Evolutionary conservation across 208 protist species (phyloP).

Genomic region (Leishmania turanica): DNA sequence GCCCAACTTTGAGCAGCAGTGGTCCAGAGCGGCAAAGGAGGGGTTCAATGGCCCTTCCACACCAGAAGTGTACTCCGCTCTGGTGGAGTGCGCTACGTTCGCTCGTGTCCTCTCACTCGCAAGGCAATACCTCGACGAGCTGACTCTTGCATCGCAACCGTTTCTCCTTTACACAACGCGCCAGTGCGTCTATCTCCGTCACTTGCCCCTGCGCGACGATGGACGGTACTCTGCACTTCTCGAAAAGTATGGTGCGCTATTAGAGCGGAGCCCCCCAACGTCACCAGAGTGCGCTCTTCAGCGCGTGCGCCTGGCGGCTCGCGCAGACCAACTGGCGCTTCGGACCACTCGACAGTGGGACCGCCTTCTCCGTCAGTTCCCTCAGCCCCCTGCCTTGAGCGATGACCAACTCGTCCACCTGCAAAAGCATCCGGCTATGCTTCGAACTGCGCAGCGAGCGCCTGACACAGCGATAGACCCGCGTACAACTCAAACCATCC

Average conservation of each 20-base stretch:
- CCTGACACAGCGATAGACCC: not conserved
- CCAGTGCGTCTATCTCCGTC: conserved; percentile 45
- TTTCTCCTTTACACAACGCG: conserved; percentile 50
- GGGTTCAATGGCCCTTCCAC: conserved; percentile 1
- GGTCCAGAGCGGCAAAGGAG: conserved; percentile 9
- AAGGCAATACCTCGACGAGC: conserved; percentile 34
- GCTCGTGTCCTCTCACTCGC: conserved; percentile 12
- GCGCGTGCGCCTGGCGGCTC: conserved; percentile 31
- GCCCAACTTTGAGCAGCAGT: conserved; percentile 11
- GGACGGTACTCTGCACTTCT: conserved; percentile 20
- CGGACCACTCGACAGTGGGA: conserved; percentile 25
- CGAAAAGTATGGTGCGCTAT: conserved; percentile 6
- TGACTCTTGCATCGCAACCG: conserved; percentile 32
- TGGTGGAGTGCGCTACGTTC: conserved; percentile 12
- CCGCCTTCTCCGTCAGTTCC: conserved; percentile 14
- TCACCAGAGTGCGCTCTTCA: conserved; percentile 5
- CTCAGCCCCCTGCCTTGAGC: conserved; percentile 6
- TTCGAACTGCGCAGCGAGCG: not conserved
- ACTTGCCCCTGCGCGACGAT: conserved; percentile 44
- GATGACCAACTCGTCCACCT: conserved; percentile 35
- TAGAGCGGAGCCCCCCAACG: not conserved
- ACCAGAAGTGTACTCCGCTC: not conserved
- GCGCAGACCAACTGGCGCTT: conserved; percentile 43
- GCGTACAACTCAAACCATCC: not conserved
- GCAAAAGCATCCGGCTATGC: conserved; percentile 9